phyloP scores from a whole-genome alignment of 139 green algal genomes.

The Bryopsis sp. region DNA sequence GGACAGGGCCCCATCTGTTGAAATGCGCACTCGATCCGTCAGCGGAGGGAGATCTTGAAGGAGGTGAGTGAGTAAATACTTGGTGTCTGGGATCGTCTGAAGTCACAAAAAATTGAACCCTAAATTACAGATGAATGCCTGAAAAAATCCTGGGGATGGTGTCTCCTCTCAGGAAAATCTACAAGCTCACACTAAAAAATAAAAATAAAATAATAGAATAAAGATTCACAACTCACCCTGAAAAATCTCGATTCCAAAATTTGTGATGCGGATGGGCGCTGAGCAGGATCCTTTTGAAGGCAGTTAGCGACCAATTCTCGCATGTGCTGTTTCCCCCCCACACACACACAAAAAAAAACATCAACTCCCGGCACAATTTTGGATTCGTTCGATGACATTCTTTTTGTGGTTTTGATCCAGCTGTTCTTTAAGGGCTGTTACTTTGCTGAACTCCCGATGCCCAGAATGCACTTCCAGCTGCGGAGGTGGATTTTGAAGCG shows the following conservation, averaged over 20 bases:
- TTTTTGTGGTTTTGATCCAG: too few relatives aligned
- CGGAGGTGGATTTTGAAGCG: conserved; percentile 91
- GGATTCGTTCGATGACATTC: too few relatives aligned
- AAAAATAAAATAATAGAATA: background rate
- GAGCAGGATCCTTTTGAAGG: conserved; percentile 88
- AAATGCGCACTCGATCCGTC: background rate
- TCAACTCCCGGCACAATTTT: background rate
- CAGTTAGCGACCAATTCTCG: conserved; percentile 89
- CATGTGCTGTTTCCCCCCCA: conserved; percentile 49
- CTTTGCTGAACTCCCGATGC: conserved; percentile 73
- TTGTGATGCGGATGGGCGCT: conserved; percentile 79
- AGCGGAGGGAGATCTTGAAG: background rate
- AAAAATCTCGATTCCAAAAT: conserved; percentile 98
- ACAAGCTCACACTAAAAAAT: too few relatives aligned
- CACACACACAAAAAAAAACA: conserved; percentile 6
- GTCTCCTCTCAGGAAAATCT: too few relatives aligned
- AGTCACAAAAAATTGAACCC: background rate
- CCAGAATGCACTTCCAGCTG: conserved; percentile 61
- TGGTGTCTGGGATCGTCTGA: conserved; percentile 8
- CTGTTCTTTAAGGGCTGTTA: conserved; percentile 10
- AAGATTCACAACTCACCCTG: conserved; percentile 50
- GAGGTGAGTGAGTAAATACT: conserved; percentile 1
- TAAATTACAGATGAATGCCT: too few relatives aligned
- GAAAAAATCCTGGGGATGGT: too few relatives aligned
- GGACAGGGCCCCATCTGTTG: too few relatives aligned